Evolutionary conservation across 176 grass and related monocot genomes (phyloP).

Genomic region (bread wheat (Triticum aestivum)): IWGSC_CS_RefSeq_v2.1 NC_057814.1:614164069-614164568

Average conservation of each 20-base stretch:
- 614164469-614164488: slow-evolving; percentile 85
- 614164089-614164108: slow-evolving; percentile 93
- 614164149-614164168: slow-evolving; percentile 85
- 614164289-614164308: slow-evolving; percentile 97
- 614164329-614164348: neutral
- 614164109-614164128: slow-evolving; percentile 85
- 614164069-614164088: slow-evolving; percentile 93
- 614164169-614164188: slow-evolving; percentile 9
- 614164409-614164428: slow-evolving; percentile 65
- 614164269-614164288: slow-evolving; percentile 96
- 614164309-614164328: slow-evolving; percentile 32
- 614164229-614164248: slow-evolving; percentile 17
- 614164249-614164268: slow-evolving; percentile 95
- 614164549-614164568: slow-evolving; percentile 96
- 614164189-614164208: neutral
- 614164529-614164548: slow-evolving; percentile 98
- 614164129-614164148: slow-evolving; percentile 73
- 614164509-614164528: slow-evolving; percentile 85
- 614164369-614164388: neutral
- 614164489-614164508: slow-evolving; percentile 84
- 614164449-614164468: slow-evolving; percentile 87
- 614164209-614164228: neutral
- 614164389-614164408: neutral
- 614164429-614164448: slow-evolving; percentile 89
- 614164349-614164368: neutral